Evolutionary conservation across 306 rosid species (phyloP).

Genomic region (Adenanthera pavonina): DNA sequence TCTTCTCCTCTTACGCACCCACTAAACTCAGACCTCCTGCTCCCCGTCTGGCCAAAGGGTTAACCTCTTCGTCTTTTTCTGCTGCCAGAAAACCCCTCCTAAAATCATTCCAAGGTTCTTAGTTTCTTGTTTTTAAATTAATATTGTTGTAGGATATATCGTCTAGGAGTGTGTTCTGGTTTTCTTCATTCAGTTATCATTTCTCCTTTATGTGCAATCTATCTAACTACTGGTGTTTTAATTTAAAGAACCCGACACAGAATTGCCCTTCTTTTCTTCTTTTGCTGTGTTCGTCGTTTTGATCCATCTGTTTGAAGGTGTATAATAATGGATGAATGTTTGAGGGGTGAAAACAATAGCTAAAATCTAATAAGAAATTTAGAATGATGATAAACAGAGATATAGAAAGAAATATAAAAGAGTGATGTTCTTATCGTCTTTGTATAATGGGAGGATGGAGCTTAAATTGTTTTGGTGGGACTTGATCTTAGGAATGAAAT

Average conservation of each 20-base stretch:
- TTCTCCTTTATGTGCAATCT: neutral
- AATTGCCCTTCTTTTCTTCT: neutral
- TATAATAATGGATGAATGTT: conserved; percentile 5
- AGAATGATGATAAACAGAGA: conserved; percentile 4
- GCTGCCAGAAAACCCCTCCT: conserved; percentile 44
- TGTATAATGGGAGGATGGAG: neutral
- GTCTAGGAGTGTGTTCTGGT: neutral
- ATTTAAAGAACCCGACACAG: neutral
- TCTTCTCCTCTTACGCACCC: conserved; percentile 52
- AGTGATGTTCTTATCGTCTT: conserved; percentile 24
- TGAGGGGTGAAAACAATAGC: neutral
- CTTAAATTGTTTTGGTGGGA: neutral
- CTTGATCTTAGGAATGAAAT: neutral
- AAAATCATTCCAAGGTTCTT: conserved; percentile 57
- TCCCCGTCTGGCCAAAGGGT: conserved; percentile 39
- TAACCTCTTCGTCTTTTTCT: conserved; percentile 53
- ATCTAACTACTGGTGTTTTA: conserved; percentile 1
- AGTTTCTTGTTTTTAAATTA: conserved; percentile 22
- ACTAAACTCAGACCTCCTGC: conserved; percentile 26
- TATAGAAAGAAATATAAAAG: neutral
- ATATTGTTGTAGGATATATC: neutral
- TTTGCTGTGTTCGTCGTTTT: neutral
- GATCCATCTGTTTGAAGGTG: conserved; percentile 12
- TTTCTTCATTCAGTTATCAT: neutral
- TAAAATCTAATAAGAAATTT: neutral